These are phyloP conservation scores for Vigna angularis DNA, from an alignment of 306 rosid species.

Conservation along the genomic window DNA sequence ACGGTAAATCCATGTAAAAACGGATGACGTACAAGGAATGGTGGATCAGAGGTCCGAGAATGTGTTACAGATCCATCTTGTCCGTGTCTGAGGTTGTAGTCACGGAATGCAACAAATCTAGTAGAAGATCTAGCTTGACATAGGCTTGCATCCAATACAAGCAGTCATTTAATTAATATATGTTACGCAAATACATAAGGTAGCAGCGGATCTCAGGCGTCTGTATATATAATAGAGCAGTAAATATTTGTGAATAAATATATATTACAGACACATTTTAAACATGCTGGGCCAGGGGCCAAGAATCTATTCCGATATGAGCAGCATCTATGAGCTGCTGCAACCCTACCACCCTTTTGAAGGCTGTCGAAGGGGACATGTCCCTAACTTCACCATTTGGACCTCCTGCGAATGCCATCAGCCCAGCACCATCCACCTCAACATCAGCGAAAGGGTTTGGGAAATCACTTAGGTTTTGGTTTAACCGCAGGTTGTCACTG, in stretches of 20 bases:
- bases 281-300: slow-evolving; percentile 29
- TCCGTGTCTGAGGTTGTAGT: slow-evolving; percentile 4
- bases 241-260: not conserved
- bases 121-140: slow-evolving; percentile 22
- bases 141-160: not conserved
- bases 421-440: slow-evolving; percentile 49
- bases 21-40: not conserved
- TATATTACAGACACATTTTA: not conserved
- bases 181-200: not conserved
- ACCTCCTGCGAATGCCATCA: slow-evolving; percentile 42
- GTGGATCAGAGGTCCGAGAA: not conserved
- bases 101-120: slow-evolving; percentile 10
- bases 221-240: not conserved
- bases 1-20: no score
- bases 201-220: not conserved
- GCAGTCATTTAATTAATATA: slow-evolving; percentile 1
- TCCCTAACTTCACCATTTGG: slow-evolving; percentile 38
- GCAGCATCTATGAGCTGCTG: slow-evolving; percentile 36
- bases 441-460: slow-evolving; percentile 25
- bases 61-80: not conserved
- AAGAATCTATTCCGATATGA: slow-evolving; percentile 32
- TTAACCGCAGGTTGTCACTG: slow-evolving; percentile 5
- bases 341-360: slow-evolving; percentile 37
- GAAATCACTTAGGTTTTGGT: slow-evolving; percentile 26
- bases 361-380: slow-evolving; percentile 50